phyloP scores from a whole-genome alignment of 352 stramenopile species.

The Phytophthora sojae region DNA sequence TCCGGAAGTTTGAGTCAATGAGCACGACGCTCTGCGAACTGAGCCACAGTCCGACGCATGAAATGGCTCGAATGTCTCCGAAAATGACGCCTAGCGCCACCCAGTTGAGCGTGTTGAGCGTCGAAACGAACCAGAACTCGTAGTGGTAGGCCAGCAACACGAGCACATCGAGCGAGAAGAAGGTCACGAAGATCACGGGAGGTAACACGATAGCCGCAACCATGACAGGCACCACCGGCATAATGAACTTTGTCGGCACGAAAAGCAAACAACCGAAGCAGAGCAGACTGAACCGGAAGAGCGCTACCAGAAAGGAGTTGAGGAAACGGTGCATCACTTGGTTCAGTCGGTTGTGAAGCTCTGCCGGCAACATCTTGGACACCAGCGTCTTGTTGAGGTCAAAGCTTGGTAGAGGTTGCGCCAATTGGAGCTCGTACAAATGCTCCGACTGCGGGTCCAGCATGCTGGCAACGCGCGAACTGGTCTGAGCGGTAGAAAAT shows the following conservation, averaged over 20 bases:
- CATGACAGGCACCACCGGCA: conserved; percentile 10
- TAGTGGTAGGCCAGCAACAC: conserved; percentile 20
- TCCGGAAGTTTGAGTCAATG: conserved; percentile 30
- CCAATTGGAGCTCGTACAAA: conserved; percentile 28
- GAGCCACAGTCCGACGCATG: conserved; percentile 26
- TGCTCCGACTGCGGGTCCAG: not conserved
- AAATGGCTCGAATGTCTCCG: conserved; percentile 18
- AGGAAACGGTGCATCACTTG: conserved; percentile 14
- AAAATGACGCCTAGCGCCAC: conserved; percentile 19
- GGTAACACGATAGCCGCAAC: conserved; percentile 15
- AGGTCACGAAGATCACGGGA: conserved; percentile 21
- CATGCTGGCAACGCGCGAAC: not conserved
- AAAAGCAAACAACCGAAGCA: conserved; percentile 23
- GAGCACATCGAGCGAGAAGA: conserved; percentile 32
- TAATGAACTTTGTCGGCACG: conserved; percentile 7
- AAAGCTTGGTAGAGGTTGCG: conserved; percentile 17
- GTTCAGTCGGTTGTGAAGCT: conserved; percentile 1
- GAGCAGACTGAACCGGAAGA: conserved; percentile 27
- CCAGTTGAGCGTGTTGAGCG: conserved; percentile 28
- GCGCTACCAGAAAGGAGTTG: conserved; percentile 18
- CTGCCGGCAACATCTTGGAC: conserved; percentile 14
- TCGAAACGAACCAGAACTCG: conserved; percentile 31
- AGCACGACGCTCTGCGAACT: conserved; percentile 31
- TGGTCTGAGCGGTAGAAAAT: not conserved
- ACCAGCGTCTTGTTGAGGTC: conserved; percentile 19